phyloP scores from a whole-genome alignment of 768 basidiomycete species.

The Mycena pura region DNA sequence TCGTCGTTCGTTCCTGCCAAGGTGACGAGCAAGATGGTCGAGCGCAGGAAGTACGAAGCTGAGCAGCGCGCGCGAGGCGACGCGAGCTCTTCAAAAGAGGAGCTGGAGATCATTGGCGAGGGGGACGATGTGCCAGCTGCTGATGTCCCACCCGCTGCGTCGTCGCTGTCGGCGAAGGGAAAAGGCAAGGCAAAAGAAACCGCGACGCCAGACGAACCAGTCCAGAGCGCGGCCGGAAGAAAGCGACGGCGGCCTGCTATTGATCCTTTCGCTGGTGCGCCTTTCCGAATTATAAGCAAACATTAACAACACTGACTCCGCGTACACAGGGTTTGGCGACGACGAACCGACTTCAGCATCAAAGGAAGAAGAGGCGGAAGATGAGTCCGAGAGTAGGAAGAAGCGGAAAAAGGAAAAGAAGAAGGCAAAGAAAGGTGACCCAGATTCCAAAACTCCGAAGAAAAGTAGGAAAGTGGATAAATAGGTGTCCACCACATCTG shows the following conservation, averaged over 20 bases:
- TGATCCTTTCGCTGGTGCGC: conserved; percentile 72
- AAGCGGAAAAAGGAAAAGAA: conserved; percentile 24
- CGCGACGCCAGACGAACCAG: conserved; percentile 8
- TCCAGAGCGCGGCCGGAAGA: conserved; percentile 23
- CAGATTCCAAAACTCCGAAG: conserved; percentile 12
- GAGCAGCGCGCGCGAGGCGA: conserved; percentile 57
- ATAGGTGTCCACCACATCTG: too few species aligned
- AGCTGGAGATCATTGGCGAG: conserved; percentile 48
- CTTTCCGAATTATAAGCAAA: too few species aligned
- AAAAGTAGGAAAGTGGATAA: conserved; percentile 24
- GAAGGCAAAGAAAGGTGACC: conserved; percentile 6
- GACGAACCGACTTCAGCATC: conserved; percentile 23
- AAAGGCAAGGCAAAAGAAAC: conserved; percentile 45
- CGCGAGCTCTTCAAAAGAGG: conserved; percentile 49
- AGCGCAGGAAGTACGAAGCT: conserved; percentile 67
- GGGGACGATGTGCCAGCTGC: conserved; percentile 27
- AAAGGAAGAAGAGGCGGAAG: conserved; percentile 20
- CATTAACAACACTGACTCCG: background rate
- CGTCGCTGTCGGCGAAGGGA: conserved; percentile 41
- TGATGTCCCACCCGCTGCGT: too few species aligned
- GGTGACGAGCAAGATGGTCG: conserved; percentile 77
- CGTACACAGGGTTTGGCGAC: conserved; percentile 44
- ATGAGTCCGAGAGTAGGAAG: background rate
- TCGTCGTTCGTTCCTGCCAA: conserved; percentile 53
- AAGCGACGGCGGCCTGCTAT: conserved; percentile 60